These are phyloP conservation scores for Allium cepa DNA, from an alignment of 106 monocot species.

Conservation along the genomic window DNA sequence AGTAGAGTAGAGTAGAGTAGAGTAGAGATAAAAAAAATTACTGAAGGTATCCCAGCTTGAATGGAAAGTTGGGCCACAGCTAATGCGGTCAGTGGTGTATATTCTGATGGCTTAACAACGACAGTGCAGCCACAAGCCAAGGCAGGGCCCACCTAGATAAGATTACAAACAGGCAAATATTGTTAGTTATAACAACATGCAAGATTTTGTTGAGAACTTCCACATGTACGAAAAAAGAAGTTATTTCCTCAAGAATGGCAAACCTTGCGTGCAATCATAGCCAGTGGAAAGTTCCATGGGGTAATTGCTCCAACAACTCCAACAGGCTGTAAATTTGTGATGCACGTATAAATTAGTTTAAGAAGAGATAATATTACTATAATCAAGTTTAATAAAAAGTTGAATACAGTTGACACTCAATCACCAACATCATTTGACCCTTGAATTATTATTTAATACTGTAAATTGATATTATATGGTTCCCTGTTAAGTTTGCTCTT, in stretches of 20 bases:
- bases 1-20: not conserved
- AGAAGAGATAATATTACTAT: too few relatives aligned
- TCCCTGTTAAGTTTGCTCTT: too few relatives aligned
- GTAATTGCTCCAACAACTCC: conserved; percentile 94
- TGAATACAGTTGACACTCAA: too few relatives aligned
- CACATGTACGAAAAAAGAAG: too few relatives aligned
- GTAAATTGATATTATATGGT: too few relatives aligned
- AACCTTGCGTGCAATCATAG: conserved; percentile 96
- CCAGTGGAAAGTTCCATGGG: conserved; percentile 96
- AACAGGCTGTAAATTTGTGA: conserved; percentile 54
- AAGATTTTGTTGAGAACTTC: too few relatives aligned
- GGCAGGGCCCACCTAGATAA: conserved; percentile 76
- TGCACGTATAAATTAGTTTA: too few relatives aligned
- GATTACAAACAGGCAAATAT: not conserved
- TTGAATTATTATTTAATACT: too few relatives aligned
- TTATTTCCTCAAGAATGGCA: too few relatives aligned
- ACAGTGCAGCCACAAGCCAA: conserved; percentile 72
- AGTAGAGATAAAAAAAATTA: conserved; percentile 22
- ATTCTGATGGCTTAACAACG: conserved; percentile 65
- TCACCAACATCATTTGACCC: too few relatives aligned
- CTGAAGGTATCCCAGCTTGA: conserved; percentile 91
- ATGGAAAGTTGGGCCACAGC: conserved; percentile 88
- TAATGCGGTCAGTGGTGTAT: conserved; percentile 84
- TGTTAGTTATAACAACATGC: too few relatives aligned
- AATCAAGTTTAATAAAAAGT: too few relatives aligned